phyloP scores from a whole-genome alignment of 345 rosid genomes.

The Lumnitzera littorea region DNA sequence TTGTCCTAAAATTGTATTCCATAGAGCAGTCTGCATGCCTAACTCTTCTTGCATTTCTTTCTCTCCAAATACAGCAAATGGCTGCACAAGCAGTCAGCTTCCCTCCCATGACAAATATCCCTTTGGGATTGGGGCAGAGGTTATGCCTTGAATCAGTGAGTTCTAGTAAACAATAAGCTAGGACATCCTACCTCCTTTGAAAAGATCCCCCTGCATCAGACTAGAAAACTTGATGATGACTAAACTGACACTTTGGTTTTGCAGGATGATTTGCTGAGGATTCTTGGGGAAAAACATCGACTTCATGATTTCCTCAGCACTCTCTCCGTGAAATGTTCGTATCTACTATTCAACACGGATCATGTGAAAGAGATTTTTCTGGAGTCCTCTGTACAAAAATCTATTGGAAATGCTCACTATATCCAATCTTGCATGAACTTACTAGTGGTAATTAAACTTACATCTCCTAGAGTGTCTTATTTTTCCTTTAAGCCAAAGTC shows the following conservation, averaged over 20 bases:
- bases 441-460: constrained; percentile 67
- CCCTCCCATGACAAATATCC: no score
- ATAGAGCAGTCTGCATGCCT: no score
- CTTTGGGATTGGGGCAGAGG: no score
- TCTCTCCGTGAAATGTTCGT: constrained; percentile 82
- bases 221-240: no score
- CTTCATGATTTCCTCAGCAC: constrained; percentile 80
- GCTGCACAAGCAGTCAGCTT: no score
- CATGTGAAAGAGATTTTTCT: constrained; percentile 69
- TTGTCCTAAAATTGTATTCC: no score
- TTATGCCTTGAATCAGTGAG: no score
- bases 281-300: constrained; percentile 80
- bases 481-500: background rate
- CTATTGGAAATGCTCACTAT: constrained; percentile 42
- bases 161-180: no score
- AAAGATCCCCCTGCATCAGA: no score
- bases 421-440: constrained; percentile 73
- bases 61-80: no score
- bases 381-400: constrained; percentile 56
- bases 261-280: constrained; percentile 90
- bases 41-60: no score
- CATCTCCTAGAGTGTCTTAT: background rate
- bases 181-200: no score
- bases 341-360: constrained; percentile 83
- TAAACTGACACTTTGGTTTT: background rate